Evolutionary conservation across 2,329 filamentous ascomycete species (phyloP).

Genomic region (Botryotinia calthae): DNA sequence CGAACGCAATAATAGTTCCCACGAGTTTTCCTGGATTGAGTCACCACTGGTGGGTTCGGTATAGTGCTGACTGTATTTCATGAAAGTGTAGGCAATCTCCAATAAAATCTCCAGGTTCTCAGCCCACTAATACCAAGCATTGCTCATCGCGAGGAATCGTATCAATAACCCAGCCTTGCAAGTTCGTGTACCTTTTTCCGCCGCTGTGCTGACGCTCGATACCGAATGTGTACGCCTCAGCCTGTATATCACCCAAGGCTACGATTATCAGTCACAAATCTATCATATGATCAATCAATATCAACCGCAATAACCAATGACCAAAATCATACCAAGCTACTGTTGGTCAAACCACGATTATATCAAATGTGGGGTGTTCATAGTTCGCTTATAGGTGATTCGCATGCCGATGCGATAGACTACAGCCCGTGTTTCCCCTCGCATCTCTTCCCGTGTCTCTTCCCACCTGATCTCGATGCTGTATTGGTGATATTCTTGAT

Average conservation of each 20-base stretch:
- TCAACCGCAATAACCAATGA: constrained; percentile 10
- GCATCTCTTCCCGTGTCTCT: background rate
- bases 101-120: background rate
- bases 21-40: background rate
- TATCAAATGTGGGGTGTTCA: constrained; percentile 21
- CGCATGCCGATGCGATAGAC: background rate
- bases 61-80: constrained; percentile 21
- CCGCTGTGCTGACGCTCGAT: background rate
- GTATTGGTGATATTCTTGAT: background rate
- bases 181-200: constrained; percentile 10
- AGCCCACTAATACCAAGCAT: constrained; percentile 10
- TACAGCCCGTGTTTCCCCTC: constrained; percentile 6
- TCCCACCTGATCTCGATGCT: background rate
- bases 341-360: constrained; percentile 6
- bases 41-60: too few relatives aligned
- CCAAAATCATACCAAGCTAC: constrained; percentile 1
- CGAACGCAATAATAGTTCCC: background rate
- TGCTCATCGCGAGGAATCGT: background rate
- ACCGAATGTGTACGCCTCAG: background rate
- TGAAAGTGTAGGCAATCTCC: background rate
- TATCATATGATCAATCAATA: constrained; percentile 19
- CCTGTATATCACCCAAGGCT: constrained; percentile 16
- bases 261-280: background rate
- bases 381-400: background rate
- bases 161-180: constrained; percentile 9